Percentiles rank a stretch among this genome's conserved stretches.
phyloP scores from a whole-genome alignment of 139 green algal genomes.

The Chlorella sp. region DNA sequence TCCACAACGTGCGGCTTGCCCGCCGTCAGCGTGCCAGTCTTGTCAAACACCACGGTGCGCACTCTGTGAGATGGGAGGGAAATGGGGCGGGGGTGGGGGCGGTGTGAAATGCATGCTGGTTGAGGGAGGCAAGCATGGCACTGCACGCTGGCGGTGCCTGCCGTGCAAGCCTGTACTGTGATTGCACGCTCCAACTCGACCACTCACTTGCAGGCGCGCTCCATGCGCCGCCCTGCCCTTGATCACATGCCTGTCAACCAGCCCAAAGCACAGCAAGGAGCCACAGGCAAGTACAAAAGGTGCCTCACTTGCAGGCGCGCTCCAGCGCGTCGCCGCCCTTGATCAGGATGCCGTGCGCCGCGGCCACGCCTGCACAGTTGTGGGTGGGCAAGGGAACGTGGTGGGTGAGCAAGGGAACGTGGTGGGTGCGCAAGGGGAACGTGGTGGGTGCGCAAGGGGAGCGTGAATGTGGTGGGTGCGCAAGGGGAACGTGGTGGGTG shows the following conservation, averaged over 20 bases:
- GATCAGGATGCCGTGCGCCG: slow-evolving; percentile 92
- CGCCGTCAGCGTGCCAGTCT: slow-evolving; percentile 96
- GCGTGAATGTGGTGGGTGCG: too few relatives aligned
- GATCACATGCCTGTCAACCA: too few relatives aligned
- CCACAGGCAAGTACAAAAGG: neutral
- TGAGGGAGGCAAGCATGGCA: neutral
- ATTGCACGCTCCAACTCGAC: too few relatives aligned
- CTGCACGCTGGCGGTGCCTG: too few relatives aligned
- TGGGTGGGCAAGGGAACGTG: slow-evolving; percentile 53
- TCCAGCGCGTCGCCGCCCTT: slow-evolving; percentile 91
- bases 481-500: too few relatives aligned
- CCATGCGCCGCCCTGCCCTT: too few relatives aligned
- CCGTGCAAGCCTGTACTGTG: neutral
- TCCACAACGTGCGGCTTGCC: slow-evolving; percentile 76
- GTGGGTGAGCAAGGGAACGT: slow-evolving; percentile 25
- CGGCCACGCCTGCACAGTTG: slow-evolving; percentile 66
- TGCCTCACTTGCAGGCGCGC: slow-evolving; percentile 42
- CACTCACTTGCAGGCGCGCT: too few relatives aligned
- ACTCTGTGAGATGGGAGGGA: slow-evolving; percentile 51
- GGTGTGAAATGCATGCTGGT: neutral
- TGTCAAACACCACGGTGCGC: slow-evolving; percentile 90
- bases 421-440: too few relatives aligned
- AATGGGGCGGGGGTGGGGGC: neutral
- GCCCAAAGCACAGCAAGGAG: too few relatives aligned
- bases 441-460: too few relatives aligned